These are phyloP conservation scores for Juglanconis oblonga DNA, from an alignment of 2,329 filamentous ascomycete genomes.

Conservation along the genomic window DNA sequence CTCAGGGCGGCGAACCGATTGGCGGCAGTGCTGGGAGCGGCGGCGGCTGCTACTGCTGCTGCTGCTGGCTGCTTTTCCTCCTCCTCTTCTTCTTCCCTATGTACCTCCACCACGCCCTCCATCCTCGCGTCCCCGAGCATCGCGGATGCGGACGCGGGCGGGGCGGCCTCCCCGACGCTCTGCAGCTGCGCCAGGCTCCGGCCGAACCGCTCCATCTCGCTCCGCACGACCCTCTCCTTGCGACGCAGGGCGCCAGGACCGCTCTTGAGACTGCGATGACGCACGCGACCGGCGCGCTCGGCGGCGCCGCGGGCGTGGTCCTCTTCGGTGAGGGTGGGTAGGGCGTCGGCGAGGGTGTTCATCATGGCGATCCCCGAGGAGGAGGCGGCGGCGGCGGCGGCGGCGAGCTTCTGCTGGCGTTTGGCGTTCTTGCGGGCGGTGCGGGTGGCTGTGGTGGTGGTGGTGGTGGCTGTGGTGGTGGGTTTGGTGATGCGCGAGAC, in stretches of 20 bases:
- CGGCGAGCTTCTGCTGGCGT: no score
- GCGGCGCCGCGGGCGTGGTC: slow-evolving; percentile 41
- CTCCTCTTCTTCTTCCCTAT: not conserved
- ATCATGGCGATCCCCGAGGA: slow-evolving; percentile 53
- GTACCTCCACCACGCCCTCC: slow-evolving; percentile 15
- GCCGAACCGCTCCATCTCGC: slow-evolving; percentile 81
- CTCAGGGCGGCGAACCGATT: slow-evolving; percentile 78
- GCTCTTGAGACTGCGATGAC: slow-evolving; percentile 71
- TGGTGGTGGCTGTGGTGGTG: slow-evolving; percentile 23
- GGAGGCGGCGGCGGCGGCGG: not conserved
- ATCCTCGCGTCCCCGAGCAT: slow-evolving; percentile 17
- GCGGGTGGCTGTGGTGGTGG: not conserved
- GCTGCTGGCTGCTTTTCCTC: not conserved
- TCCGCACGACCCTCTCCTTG: slow-evolving; percentile 74
- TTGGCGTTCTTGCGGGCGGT: slow-evolving; percentile 41
- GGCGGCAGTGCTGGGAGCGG: slow-evolving; percentile 37
- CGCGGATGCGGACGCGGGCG: slow-evolving; percentile 10
- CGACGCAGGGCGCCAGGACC: slow-evolving; percentile 77
- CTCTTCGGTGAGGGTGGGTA: slow-evolving; percentile 60
- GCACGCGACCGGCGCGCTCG: slow-evolving; percentile 51
- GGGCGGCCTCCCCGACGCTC: slow-evolving; percentile 29
- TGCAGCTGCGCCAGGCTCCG: slow-evolving; percentile 77
- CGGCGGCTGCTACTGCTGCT: slow-evolving; percentile 13
- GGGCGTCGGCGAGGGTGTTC: slow-evolving; percentile 70
- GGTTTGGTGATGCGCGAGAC: slow-evolving; percentile 70